phyloP scores from a whole-genome alignment of 306 rosid species.

The Dryas alaskensis region DNA sequence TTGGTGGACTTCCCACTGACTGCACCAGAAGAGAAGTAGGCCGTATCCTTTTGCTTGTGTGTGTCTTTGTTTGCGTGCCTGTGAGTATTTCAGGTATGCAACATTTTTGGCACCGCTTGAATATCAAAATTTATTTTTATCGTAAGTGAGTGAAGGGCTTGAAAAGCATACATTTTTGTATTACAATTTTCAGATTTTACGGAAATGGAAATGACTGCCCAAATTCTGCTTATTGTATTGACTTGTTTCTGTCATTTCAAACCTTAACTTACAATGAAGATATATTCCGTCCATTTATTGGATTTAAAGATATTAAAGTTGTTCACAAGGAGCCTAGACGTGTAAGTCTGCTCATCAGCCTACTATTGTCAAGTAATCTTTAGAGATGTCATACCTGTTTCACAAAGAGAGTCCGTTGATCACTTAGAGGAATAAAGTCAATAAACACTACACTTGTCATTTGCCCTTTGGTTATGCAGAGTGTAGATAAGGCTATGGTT shows the following conservation, averaged over 20 bases:
- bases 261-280: constrained; percentile 58
- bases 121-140: too few species aligned
- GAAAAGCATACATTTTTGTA: too few species aligned
- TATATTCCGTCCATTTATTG: constrained; percentile 80
- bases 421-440: not conserved
- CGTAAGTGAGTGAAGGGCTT: too few species aligned
- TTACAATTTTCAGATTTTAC: constrained; percentile 9
- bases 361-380: not conserved
- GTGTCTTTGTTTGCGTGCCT: not conserved
- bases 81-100: constrained; percentile 1
- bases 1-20: constrained; percentile 68
- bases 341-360: constrained; percentile 45
- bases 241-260: constrained; percentile 25
- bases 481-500: not conserved
- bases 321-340: constrained; percentile 86
- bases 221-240: constrained; percentile 7
- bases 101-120: not conserved
- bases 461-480: not conserved
- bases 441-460: not conserved
- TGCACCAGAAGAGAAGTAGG: constrained; percentile 92
- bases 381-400: not conserved
- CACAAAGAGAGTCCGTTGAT: not conserved
- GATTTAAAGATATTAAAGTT: constrained; percentile 63
- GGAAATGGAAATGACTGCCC: constrained; percentile 18
- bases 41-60: constrained; percentile 61